Evolutionary conservation across 164 flowering plant species (phyloP).

Genomic region (Umbilicus rupestris): DNA sequence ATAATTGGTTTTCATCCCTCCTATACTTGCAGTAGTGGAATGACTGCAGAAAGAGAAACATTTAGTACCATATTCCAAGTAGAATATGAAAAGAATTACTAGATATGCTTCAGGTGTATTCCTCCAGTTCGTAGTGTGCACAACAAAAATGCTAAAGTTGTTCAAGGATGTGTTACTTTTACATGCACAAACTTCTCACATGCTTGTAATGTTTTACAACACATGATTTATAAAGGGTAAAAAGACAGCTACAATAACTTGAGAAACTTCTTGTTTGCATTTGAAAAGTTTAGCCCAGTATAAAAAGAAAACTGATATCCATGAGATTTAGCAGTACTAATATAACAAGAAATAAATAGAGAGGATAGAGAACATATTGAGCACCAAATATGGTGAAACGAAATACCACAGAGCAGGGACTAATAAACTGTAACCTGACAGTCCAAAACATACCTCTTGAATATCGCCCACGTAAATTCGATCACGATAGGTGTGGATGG

Average conservation of each 20-base stretch:
- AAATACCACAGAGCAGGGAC: background rate
- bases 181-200: background rate
- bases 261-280: background rate
- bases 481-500: conserved; percentile 91
- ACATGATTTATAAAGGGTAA: background rate
- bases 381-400: background rate
- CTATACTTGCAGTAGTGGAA: conserved; percentile 98
- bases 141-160: background rate
- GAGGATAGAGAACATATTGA: background rate
- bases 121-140: background rate
- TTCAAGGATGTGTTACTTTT: background rate
- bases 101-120: background rate
- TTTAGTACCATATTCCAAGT: background rate
- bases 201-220: background rate
- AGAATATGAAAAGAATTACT: background rate
- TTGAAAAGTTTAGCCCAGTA: background rate
- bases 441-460: conserved; percentile 64
- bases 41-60: conserved; percentile 45
- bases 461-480: conserved; percentile 97
- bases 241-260: background rate
- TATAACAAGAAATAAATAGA: background rate
- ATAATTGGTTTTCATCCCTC: conserved; percentile 93
- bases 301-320: background rate
- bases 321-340: background rate
- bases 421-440: background rate